Evolutionary conservation across 805 yeast species (phyloP).

Genomic region (Nakazawaea laoshanensis): DNA sequence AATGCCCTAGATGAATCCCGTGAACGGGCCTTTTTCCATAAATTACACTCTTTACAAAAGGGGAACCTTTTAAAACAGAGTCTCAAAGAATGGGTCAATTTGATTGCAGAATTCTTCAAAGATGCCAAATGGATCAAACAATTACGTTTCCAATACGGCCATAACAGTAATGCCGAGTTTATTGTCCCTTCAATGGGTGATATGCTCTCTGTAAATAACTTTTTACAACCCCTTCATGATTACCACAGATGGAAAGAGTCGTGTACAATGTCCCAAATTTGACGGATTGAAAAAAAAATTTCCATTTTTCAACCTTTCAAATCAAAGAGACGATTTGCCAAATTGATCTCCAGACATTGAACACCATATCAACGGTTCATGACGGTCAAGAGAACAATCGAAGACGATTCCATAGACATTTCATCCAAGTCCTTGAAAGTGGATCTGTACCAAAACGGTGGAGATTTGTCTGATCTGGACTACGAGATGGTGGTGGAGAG

Average conservation of each 20-base stretch:
- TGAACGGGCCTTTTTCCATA: constrained; percentile 36
- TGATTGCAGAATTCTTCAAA: constrained; percentile 45
- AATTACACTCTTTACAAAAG: constrained; percentile 42
- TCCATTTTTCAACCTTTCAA: too few relatives aligned
- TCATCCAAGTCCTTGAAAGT: neutral
- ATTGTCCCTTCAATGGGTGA: constrained; percentile 15
- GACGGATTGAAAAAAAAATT: too few relatives aligned
- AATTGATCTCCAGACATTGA: neutral
- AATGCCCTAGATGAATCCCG: constrained; percentile 38
- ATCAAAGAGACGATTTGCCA: too few relatives aligned
- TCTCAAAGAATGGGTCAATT: constrained; percentile 41
- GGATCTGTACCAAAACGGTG: constrained; percentile 7
- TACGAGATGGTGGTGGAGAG: constrained; percentile 10
- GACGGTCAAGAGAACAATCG: constrained; percentile 7
- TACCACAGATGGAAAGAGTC: constrained; percentile 24
- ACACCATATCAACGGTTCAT: neutral
- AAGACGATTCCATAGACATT: constrained; percentile 6
- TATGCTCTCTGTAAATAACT: constrained; percentile 15
- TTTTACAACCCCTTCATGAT: constrained; percentile 23
- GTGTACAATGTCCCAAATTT: constrained; percentile 1
- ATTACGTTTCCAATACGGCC: constrained; percentile 34
- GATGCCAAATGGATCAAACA: constrained; percentile 57
- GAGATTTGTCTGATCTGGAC: constrained; percentile 1
- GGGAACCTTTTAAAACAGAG: constrained; percentile 45
- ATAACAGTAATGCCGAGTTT: constrained; percentile 17